Percentiles rank a stretch among this genome's conserved stretches.
Conservation (phyloP, 495 filamentous ascomycete species). For the Margaritispora aquatica region DNA sequence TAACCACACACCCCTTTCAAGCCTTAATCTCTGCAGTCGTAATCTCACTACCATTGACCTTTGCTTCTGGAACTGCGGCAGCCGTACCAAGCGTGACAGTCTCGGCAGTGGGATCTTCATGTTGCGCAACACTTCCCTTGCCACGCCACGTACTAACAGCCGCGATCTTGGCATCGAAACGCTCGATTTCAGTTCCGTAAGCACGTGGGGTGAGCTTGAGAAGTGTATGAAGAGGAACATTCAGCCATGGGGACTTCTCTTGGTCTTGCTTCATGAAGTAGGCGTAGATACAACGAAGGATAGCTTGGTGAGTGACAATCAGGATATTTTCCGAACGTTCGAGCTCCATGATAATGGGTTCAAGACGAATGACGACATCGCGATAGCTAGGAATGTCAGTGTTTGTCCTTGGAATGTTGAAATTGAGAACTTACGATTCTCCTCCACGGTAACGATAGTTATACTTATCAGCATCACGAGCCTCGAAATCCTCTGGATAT, state of each 20-base stretch:
- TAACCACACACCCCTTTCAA: not conserved
- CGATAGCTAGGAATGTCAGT: conserved; percentile 50
- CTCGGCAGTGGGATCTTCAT: conserved; percentile 30
- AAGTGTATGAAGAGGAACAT: conserved; percentile 83
- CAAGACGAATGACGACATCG: conserved; percentile 93
- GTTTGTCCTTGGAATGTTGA: not conserved
- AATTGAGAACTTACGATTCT: conserved; percentile 49
- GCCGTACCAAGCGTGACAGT: conserved; percentile 6
- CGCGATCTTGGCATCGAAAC: conserved; percentile 77
- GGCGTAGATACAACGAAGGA: conserved; percentile 92
- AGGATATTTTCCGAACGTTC: conserved; percentile 94
- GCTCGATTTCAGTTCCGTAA: conserved; percentile 85
- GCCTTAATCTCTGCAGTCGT: not conserved
- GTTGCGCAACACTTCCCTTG: conserved; percentile 82
- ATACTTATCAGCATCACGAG: conserved; percentile 94
- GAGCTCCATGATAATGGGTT: conserved; percentile 99
- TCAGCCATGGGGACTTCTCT: conserved; percentile 95
- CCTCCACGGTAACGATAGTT: conserved; percentile 98
- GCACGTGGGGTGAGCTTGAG: conserved; percentile 94
- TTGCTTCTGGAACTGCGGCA: not conserved
- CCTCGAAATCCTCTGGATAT: conserved; percentile 91
- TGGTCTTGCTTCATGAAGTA: conserved; percentile 98
- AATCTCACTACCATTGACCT: not conserved
- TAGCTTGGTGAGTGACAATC: conserved; percentile 96
- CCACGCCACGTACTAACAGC: conserved; percentile 92